Percentiles rank a stretch among this genome's conserved stretches.
phyloP scores from a whole-genome alignment of 2,329 filamentous ascomycete genomes.

The Cadophora malorum region DNA sequence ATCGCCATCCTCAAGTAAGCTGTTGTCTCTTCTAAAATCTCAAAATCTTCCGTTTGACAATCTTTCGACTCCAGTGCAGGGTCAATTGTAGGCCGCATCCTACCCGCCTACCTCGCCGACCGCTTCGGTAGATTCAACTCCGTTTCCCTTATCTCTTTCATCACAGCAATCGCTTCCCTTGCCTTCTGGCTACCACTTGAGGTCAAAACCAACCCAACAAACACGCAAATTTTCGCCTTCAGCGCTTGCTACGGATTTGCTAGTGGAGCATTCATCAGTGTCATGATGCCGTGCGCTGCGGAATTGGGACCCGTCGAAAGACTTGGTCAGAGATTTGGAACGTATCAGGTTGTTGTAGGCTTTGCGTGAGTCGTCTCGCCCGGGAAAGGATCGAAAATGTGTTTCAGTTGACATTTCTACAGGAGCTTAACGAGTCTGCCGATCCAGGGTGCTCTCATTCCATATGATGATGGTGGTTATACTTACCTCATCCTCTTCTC shows the following conservation, averaged over 20 bases:
- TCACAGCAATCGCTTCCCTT: conserved; percentile 53
- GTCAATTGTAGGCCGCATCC: conserved; percentile 58
- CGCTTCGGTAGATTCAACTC: conserved; percentile 59
- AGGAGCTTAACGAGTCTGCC: conserved; percentile 68
- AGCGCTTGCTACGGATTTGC: conserved; percentile 71
- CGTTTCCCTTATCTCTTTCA: conserved; percentile 53
- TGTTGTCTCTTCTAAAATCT: conserved; percentile 14
- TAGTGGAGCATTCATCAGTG: conserved; percentile 67
- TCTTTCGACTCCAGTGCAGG: conserved; percentile 34
- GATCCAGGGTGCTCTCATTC: conserved; percentile 67
- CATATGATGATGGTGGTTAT: conserved; percentile 52
- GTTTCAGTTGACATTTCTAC: conserved; percentile 63
- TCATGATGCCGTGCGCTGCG: conserved; percentile 67
- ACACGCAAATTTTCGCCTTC: conserved; percentile 64
- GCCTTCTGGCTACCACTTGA: conserved; percentile 59
- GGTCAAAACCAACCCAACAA: conserved; percentile 52
- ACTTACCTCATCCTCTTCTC: conserved; percentile 64
- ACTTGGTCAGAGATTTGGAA: conserved; percentile 46
- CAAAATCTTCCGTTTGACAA: neutral
- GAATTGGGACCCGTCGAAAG: conserved; percentile 52
- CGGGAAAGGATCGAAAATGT: neutral
- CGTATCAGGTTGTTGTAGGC: conserved; percentile 35
- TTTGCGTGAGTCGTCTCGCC: conserved; percentile 67
- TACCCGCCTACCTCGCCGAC: conserved; percentile 59
- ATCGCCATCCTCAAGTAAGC: conserved; percentile 43